Percentiles rank a stretch among this genome's conserved stretches.
Conservation (phyloP, 2,329 filamentous ascomycete genomes). For the Beauveria brongniartii region DNA sequence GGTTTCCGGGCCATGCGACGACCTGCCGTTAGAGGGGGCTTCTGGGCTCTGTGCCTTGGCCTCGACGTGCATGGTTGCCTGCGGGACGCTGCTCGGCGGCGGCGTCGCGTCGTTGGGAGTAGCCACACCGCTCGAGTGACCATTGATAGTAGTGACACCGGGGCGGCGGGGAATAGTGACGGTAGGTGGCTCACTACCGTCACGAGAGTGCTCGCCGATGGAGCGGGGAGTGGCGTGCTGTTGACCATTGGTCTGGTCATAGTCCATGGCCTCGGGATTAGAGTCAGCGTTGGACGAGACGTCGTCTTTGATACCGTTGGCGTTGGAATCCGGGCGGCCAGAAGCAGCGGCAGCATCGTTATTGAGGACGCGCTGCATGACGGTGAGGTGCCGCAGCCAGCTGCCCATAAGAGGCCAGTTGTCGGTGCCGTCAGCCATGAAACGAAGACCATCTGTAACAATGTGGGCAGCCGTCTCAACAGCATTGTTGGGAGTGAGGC, state of each 20-base stretch:
- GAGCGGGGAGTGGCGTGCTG: constrained; percentile 27
- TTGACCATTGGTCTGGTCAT: constrained; percentile 34
- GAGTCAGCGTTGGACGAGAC: constrained; percentile 46
- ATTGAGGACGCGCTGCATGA: constrained; percentile 53
- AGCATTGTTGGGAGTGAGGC: constrained; percentile 46
- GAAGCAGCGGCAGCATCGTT: constrained; percentile 36
- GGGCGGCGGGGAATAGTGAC: constrained; percentile 37
- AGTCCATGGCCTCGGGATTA: constrained; percentile 50
- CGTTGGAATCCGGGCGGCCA: constrained; percentile 26
- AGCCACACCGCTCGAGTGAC: constrained; percentile 38
- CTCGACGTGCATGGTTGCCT: constrained; percentile 21
- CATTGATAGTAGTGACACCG: constrained; percentile 52
- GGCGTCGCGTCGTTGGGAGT: constrained; percentile 11
- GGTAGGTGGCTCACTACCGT: constrained; percentile 43
- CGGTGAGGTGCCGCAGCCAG: constrained; percentile 51
- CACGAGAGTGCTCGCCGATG: constrained; percentile 34
- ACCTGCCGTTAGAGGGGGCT: constrained; percentile 22
- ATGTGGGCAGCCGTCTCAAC: constrained; percentile 50
- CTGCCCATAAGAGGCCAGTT: constrained; percentile 52
- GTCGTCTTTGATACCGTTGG: constrained; percentile 42
- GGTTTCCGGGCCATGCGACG: constrained; percentile 21
- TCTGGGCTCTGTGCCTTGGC: constrained; percentile 29
- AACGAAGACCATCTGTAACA: constrained; percentile 49
- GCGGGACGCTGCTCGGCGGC: constrained; percentile 9
- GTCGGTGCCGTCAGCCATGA: constrained; percentile 51